These are phyloP conservation scores for Trichoderma atroviride DNA, from an alignment of 2,329 filamentous ascomycete genomes.

Conservation along the genomic window DNA sequence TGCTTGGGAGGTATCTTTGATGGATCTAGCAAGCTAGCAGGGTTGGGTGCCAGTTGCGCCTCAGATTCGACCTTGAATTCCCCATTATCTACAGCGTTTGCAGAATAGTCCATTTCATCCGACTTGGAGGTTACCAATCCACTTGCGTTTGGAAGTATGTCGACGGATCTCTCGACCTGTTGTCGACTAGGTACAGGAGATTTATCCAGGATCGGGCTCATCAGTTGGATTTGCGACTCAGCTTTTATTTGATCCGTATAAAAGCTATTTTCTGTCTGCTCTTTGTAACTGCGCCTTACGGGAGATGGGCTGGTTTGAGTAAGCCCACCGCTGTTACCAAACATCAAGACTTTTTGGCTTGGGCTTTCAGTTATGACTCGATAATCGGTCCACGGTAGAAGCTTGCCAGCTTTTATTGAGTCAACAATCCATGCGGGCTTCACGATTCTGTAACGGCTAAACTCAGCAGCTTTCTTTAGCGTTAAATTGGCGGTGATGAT, in stretches of 20 bases:
- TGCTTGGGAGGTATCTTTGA: conserved; percentile 52
- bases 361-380: conserved; percentile 82
- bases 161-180: not conserved
- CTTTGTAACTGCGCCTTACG: conserved; percentile 65
- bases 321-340: conserved; percentile 63
- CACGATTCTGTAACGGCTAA: conserved; percentile 83
- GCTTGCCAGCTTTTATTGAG: conserved; percentile 76
- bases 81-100: not conserved
- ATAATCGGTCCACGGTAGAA: conserved; percentile 86
- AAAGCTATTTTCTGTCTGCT: conserved; percentile 81
- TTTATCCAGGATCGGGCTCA: not conserved
- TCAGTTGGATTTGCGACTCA: conserved; percentile 23
- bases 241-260: conserved; percentile 72
- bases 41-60: not conserved
- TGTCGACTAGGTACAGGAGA: not conserved
- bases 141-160: not conserved
- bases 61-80: not conserved
- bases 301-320: conserved; percentile 64
- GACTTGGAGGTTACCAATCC: not conserved
- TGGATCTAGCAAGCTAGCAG: not conserved
- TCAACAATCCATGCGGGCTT: conserved; percentile 95
- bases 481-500: conserved; percentile 90
- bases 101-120: not conserved
- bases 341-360: conserved; percentile 74
- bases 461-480: conserved; percentile 90